These are phyloP conservation scores for Scheffersomyces lignicola DNA, from an alignment of 1,139 yeast species.

Conservation along the genomic window DNA sequence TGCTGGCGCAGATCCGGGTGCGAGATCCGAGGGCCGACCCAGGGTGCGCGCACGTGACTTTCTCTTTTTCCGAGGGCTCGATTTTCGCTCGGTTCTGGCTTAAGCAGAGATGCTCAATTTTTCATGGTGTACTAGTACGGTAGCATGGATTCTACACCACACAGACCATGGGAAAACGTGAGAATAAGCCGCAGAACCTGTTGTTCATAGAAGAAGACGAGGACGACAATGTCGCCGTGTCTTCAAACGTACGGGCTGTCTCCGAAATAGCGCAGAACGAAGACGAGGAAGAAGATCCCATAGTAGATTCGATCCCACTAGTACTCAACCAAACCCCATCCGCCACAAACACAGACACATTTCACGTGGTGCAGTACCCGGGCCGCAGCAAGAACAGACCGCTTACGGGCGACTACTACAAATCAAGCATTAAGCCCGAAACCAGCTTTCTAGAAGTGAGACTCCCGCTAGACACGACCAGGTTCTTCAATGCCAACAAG, in stretches of 20 bases:
- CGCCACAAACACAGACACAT: conserved; percentile 17
- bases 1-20: too few species aligned
- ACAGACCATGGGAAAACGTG: neutral
- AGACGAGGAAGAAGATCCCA: conserved; percentile 63
- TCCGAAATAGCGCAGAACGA: too few species aligned
- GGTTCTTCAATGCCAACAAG: conserved; percentile 65
- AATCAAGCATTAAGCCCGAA: conserved; percentile 61
- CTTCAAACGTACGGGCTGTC: too few species aligned
- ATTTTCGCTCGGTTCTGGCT: too few species aligned
- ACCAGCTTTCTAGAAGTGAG: conserved; percentile 63
- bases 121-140: too few species aligned
- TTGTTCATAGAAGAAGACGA: conserved; percentile 15
- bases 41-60: too few species aligned
- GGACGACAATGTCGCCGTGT: too few species aligned
- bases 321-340: conserved; percentile 28
- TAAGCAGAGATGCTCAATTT: too few species aligned
- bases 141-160: too few species aligned
- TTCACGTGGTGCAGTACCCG: conserved; percentile 65
- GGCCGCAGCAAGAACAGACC: conserved; percentile 59
- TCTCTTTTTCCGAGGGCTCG: too few species aligned
- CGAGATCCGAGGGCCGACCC: too few species aligned
- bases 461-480: conserved; percentile 63
- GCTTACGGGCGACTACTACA: conserved; percentile 40
- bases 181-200: conserved; percentile 7
- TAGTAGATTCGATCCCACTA: conserved; percentile 75